Percentiles rank a stretch among this genome's conserved stretches.
phyloP scores from a whole-genome alignment of 202 grass and related monocot genomes.

The Saccharum hybrid region DNA sequence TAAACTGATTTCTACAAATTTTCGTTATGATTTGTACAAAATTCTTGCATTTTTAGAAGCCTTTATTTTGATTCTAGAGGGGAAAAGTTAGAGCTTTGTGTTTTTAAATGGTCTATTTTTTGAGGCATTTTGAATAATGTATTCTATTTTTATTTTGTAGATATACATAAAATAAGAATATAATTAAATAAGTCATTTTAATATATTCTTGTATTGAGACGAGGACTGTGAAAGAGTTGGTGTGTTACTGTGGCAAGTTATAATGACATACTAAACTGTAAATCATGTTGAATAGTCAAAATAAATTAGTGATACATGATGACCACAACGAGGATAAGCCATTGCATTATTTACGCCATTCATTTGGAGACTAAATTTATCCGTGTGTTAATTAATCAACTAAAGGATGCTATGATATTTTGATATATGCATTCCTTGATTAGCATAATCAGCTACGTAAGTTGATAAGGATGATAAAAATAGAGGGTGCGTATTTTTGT shows the following conservation, averaged over 20 bases:
- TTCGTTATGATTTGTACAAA: too few species aligned
- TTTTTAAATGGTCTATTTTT: background rate
- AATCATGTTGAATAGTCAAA: background rate
- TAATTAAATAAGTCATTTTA: too few species aligned
- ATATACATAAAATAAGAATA: background rate
- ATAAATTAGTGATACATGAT: background rate
- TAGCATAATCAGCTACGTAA: background rate
- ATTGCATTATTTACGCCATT: background rate
- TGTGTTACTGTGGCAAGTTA: background rate
- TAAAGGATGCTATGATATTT: background rate
- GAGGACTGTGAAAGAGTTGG: background rate
- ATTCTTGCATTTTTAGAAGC: too few species aligned
- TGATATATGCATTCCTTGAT: background rate
- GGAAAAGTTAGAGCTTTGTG: too few species aligned
- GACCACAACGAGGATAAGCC: background rate
- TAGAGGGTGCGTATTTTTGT: background rate
- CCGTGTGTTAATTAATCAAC: background rate
- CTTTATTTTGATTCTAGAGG: too few species aligned
- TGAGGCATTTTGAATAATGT: background rate
- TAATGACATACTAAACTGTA: background rate
- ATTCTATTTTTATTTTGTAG: background rate
- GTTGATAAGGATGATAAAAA: background rate
- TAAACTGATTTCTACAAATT: too few species aligned
- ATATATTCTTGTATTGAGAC: background rate
- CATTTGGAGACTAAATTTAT: background rate